Percentiles rank a stretch among this genome's conserved stretches.
Conservation (phyloP, 1,139 yeast species). For the Pichia sp. region DNA sequence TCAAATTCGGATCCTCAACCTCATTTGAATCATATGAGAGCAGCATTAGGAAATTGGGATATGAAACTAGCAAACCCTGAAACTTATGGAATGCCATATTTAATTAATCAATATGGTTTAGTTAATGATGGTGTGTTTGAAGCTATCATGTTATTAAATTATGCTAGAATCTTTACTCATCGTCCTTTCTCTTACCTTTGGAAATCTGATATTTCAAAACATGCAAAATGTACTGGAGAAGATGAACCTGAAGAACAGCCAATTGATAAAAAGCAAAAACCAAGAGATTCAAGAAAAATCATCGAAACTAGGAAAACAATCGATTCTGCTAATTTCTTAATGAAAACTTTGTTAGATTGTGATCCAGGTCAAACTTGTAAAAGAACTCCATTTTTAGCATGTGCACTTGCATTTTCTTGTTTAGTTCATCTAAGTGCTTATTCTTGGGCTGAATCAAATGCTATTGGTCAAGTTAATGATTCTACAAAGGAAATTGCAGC, state of each 20-base stretch:
- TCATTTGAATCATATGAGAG: conserved; percentile 33
- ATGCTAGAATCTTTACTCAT: conserved; percentile 45
- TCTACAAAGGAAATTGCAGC: conserved; percentile 17
- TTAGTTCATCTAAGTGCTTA: conserved; percentile 44
- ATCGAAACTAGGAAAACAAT: conserved; percentile 46
- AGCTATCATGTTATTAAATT: conserved; percentile 37
- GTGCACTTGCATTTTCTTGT: conserved; percentile 44
- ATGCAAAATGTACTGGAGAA: conserved; percentile 34
- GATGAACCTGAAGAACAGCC: conserved; percentile 19
- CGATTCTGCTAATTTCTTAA: conserved; percentile 44
- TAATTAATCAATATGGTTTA: conserved; percentile 34
- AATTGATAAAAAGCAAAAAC: conserved; percentile 15
- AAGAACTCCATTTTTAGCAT: conserved; percentile 44
- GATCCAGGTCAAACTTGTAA: conserved; percentile 35
- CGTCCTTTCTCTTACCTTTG: conserved; percentile 45
- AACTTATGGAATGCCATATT: conserved; percentile 34
- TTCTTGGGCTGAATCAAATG: conserved; percentile 38
- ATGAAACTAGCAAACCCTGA: conserved; percentile 39
- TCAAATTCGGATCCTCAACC: conserved; percentile 32
- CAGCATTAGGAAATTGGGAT: conserved; percentile 44
- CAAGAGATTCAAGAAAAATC: conserved; percentile 35
- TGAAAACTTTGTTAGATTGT: conserved; percentile 39
- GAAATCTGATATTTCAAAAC: conserved; percentile 40
- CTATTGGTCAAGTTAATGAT: conserved; percentile 11
- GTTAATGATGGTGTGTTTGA: conserved; percentile 48